Evolutionary conservation across 2,329 filamentous ascomycete genomes (phyloP), one percentile per base, ranked within the genome.

Genomic region (Juglanconis sp.): DNA sequence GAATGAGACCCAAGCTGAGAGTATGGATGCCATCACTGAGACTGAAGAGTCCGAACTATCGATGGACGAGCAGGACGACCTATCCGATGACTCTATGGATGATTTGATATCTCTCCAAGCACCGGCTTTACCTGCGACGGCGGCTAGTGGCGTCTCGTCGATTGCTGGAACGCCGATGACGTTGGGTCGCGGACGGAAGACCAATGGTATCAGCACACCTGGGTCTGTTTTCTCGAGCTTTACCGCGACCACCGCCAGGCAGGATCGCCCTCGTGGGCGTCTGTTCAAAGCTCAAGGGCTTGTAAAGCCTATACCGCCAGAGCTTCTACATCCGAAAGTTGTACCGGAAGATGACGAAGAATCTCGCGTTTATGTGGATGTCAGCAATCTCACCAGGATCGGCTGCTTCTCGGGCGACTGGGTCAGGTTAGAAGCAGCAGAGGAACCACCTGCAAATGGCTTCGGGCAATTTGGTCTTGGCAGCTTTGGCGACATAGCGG

Each of bases 381-480:
- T 96, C 7, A 88, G 86, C 60, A 91, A 91, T 1, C 76, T 99
- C 24, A 89, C 91, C 13, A 92, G 93, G 67, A 89, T 99, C 57
- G 93, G 94, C 15, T 98, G 94, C 73, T 99, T 99, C 71, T 98
- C 94, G 0, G 95, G 95, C 35, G 95, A 99, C 70, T 99, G 95
- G 95, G 92, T 96, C 10, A 87, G 89, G 30, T 80, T 97, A 10
- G 92, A 96, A 74, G 82, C 86, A 5, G 84, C 90, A 0, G 83
- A 90, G 65, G 91, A 92, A 70, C 89, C 91, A 61, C 88, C 84
- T 30, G 77, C 79, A 15, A 89, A 86, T 71, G 89, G 81, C 17
- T 85, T 85, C 65, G 89, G 83, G 54, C 77, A 82, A 0, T 89
- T 87, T 76, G 87, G 87, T 2, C 78, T 92, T 3, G 86, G 86